Conservation (phyloP, 2,329 filamentous ascomycete genomes). For the Lecanicillium sp. region DNA sequence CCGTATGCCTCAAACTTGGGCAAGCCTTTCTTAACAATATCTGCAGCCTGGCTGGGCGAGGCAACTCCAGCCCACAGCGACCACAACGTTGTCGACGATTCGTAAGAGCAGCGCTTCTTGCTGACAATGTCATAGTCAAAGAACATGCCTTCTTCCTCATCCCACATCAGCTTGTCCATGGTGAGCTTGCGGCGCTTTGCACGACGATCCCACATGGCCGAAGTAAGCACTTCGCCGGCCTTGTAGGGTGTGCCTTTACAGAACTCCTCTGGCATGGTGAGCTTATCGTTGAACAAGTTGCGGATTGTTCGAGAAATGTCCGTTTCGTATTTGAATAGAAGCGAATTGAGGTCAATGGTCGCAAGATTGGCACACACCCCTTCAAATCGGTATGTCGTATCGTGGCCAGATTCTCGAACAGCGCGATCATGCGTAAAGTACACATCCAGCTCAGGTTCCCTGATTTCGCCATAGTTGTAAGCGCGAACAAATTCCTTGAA, state of each 20-base stretch:
- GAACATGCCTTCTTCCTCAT: slow-evolving; percentile 81
- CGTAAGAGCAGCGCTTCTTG: slow-evolving; percentile 74
- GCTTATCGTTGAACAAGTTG: slow-evolving; percentile 71
- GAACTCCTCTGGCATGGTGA: slow-evolving; percentile 78
- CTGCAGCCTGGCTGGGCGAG: slow-evolving; percentile 75
- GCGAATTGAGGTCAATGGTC: slow-evolving; percentile 88
- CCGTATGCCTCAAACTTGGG: slow-evolving; percentile 84
- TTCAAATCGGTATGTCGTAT: slow-evolving; percentile 91
- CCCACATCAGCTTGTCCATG: slow-evolving; percentile 93
- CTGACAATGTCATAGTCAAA: slow-evolving; percentile 92
- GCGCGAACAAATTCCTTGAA: slow-evolving; percentile 80
- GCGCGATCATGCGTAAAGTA: slow-evolving; percentile 96
- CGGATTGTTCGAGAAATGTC: slow-evolving; percentile 87
- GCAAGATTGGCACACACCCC: slow-evolving; percentile 79
- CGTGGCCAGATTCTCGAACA: slow-evolving; percentile 92
- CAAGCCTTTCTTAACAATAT: slow-evolving; percentile 71
- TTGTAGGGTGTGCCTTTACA: slow-evolving; percentile 55
- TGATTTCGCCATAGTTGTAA: slow-evolving; percentile 71
- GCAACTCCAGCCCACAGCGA: slow-evolving; percentile 91
- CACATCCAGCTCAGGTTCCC: slow-evolving; percentile 82
- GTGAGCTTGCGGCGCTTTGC: slow-evolving; percentile 74
- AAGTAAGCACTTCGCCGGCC: slow-evolving; percentile 67
- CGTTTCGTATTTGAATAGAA: slow-evolving; percentile 93
- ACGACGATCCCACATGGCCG: slow-evolving; percentile 82
- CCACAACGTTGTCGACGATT: slow-evolving; percentile 93